Evolutionary conservation across 2,329 filamentous ascomycete genomes (phyloP).

Genomic region (Aspergillus sp.): DNA sequence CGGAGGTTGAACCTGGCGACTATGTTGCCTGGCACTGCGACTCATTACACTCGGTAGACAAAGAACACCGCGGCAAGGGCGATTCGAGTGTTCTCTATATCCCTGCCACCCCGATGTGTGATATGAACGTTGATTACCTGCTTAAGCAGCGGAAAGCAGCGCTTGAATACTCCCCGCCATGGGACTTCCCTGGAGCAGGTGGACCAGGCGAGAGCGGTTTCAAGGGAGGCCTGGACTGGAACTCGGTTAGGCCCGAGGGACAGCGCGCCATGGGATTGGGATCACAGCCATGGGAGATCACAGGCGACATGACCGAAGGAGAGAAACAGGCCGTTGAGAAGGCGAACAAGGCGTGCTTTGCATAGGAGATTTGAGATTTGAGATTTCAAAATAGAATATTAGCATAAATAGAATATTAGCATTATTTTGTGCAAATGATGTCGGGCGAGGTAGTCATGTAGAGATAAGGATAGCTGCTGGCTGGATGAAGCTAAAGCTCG

Average conservation of each 20-base stretch:
- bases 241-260: conserved; percentile 46
- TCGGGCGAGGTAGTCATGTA: neutral
- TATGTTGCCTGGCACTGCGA: conserved; percentile 82
- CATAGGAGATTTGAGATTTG: neutral
- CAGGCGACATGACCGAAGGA: conserved; percentile 47
- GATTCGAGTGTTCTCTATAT: conserved; percentile 91
- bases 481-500: neutral
- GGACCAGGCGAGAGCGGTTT: conserved; percentile 44
- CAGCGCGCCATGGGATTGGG: conserved; percentile 57
- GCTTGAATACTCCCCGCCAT: conserved; percentile 63
- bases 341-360: conserved; percentile 58
- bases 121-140: conserved; percentile 70
- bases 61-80: conserved; percentile 65
- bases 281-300: conserved; percentile 50
- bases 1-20: conserved; percentile 68
- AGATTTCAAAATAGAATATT: neutral
- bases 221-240: conserved; percentile 39
- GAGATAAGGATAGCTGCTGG: neutral
- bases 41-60: conserved; percentile 79
- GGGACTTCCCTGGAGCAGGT: conserved; percentile 66
- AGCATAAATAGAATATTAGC: neutral
- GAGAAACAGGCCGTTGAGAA: conserved; percentile 52
- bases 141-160: conserved; percentile 71
- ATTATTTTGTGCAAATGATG: neutral
- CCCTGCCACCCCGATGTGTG: conserved; percentile 78